Conservation (phyloP, 2,329 filamentous ascomycete genomes). For the Trichoderma breve region DNA sequence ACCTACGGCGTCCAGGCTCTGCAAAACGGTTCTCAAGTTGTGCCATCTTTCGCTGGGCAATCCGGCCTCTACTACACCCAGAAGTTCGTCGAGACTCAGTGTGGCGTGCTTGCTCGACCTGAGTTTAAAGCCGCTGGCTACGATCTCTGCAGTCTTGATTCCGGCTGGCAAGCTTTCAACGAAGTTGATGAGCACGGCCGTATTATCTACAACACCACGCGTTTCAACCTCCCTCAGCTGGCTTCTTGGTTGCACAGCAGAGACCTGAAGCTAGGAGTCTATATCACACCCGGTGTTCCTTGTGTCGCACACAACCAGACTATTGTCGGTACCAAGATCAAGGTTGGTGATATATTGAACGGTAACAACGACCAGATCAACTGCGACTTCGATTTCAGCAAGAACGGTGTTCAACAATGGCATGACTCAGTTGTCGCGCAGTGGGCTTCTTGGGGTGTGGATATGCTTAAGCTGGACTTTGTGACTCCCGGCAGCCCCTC, state of each 20-base stretch:
- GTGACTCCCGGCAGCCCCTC: slow-evolving; percentile 16
- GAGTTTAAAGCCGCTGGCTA: slow-evolving; percentile 18
- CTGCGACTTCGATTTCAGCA: slow-evolving; percentile 17
- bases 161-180: slow-evolving; percentile 29
- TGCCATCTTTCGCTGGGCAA: slow-evolving; percentile 19
- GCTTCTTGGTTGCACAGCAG: slow-evolving; percentile 16
- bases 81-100: slow-evolving; percentile 20
- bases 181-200: slow-evolving; percentile 16
- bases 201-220: slow-evolving; percentile 16
- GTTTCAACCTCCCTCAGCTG: slow-evolving; percentile 16
- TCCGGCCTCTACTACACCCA: slow-evolving; percentile 10
- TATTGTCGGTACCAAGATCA: slow-evolving; percentile 16
- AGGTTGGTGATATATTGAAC: not conserved
- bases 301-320: slow-evolving; percentile 15
- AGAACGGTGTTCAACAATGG: slow-evolving; percentile 17
- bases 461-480: slow-evolving; percentile 20
- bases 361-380: slow-evolving; percentile 15
- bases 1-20: slow-evolving; percentile 19
- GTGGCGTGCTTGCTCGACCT: slow-evolving; percentile 13
- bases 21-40: slow-evolving; percentile 16
- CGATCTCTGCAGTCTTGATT: slow-evolving; percentile 23
- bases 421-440: slow-evolving; percentile 16
- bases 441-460: slow-evolving; percentile 19
- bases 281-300: slow-evolving; percentile 19
- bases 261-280: slow-evolving; percentile 17